These are phyloP conservation scores for Aspergillus jensenii DNA, from an alignment of 2,329 filamentous ascomycete species.

Conservation along the genomic window DNA sequence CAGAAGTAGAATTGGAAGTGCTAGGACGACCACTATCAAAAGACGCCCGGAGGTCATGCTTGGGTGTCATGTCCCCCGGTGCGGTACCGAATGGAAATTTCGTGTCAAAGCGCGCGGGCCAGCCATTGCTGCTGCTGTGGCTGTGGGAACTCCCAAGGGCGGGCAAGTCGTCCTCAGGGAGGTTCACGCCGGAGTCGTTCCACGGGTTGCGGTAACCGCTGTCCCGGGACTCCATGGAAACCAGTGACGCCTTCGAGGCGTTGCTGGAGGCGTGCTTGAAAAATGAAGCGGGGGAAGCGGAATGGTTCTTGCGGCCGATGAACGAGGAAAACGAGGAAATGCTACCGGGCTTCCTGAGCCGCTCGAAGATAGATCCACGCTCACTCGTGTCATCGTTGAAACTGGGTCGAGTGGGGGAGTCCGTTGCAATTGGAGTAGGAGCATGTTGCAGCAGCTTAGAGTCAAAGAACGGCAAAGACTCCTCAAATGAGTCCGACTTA, in stretches of 20 bases:
- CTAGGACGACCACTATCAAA: constrained; percentile 89
- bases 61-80: constrained; percentile 78
- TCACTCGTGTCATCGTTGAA: constrained; percentile 82
- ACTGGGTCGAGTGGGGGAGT: constrained; percentile 82
- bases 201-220: constrained; percentile 96
- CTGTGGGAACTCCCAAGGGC: constrained; percentile 55
- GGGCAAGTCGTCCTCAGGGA: constrained; percentile 76
- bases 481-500: constrained; percentile 97
- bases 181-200: constrained; percentile 96
- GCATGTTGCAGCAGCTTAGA: constrained; percentile 95
- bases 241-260: constrained; percentile 90
- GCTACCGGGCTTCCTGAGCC: constrained; percentile 89
- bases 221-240: constrained; percentile 92
- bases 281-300: constrained; percentile 78
- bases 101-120: constrained; percentile 57
- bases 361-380: constrained; percentile 81
- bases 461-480: constrained; percentile 94
- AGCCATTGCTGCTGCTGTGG: constrained; percentile 61
- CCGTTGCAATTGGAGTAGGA: constrained; percentile 73
- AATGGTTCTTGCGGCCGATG: constrained; percentile 92
- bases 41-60: constrained; percentile 79
- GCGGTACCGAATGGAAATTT: constrained; percentile 63
- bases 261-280: constrained; percentile 91
- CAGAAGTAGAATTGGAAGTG: constrained; percentile 95
- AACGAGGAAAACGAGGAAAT: constrained; percentile 96